Evolutionary conservation across 176 grass and related monocot genomes (phyloP).

Genomic region (Carex cristatella): DNA sequence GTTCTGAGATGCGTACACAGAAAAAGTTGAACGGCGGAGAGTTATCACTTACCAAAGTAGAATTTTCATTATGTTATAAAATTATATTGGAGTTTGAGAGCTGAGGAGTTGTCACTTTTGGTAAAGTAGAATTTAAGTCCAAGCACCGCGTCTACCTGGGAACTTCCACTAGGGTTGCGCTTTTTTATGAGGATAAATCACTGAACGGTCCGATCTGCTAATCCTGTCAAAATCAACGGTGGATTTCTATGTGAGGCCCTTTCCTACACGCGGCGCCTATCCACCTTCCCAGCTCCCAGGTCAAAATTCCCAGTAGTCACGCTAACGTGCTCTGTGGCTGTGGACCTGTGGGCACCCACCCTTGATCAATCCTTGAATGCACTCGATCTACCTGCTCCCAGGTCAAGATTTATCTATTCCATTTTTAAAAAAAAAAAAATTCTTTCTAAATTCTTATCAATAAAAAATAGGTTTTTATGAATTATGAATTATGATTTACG

Average conservation of each 20-base stretch:
- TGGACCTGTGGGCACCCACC: neutral
- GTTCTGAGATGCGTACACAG: too few species aligned
- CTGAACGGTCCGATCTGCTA: neutral
- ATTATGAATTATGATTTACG: neutral
- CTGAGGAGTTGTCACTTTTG: too few species aligned
- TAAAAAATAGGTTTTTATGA: neutral
- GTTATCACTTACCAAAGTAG: too few species aligned
- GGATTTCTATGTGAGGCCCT: neutral
- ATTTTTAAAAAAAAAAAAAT: too few species aligned
- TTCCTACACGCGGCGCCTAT: neutral
- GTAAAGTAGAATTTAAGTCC: neutral
- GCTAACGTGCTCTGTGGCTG: neutral
- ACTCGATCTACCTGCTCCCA: neutral
- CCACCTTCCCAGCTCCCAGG: neutral
- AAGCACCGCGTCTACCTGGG: neutral
- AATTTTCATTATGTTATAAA: too few species aligned
- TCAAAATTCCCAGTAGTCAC: neutral
- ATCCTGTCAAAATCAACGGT: neutral
- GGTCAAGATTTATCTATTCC: too few species aligned
- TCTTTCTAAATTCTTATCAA: too few species aligned
- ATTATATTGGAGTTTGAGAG: too few species aligned
- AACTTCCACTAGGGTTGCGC: slow-evolving; percentile 12
- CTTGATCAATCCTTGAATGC: neutral
- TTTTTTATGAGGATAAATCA: neutral
- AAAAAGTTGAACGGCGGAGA: too few species aligned